Evolutionary conservation across 1,284 basidiomycete genomes (phyloP).

Genomic region (Irpex sp.): DNA sequence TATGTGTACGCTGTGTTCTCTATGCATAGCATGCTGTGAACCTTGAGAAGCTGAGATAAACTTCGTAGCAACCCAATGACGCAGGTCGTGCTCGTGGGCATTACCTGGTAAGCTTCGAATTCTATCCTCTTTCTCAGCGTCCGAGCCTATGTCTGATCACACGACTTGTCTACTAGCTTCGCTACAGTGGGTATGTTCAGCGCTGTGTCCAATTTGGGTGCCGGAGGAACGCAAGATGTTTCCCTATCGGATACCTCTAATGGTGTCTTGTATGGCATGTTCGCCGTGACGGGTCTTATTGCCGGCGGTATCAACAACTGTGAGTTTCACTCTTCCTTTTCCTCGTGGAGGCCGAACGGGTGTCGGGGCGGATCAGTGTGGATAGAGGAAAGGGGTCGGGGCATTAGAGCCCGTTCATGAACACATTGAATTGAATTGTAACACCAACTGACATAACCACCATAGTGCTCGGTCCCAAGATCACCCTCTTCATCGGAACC

Average conservation of each 20-base stretch:
- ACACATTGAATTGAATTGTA: too few species aligned
- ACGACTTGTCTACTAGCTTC: conserved; percentile 22
- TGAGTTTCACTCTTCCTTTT: conserved; percentile 18
- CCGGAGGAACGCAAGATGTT: conserved; percentile 39
- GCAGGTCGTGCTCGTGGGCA: conserved; percentile 38
- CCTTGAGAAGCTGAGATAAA: neutral
- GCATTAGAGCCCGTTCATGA: neutral
- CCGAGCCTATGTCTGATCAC: conserved; percentile 2
- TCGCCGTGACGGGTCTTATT: conserved; percentile 41
- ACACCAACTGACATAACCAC: neutral
- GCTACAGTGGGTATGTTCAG: conserved; percentile 47
- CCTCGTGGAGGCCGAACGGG: neutral
- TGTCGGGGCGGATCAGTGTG: neutral
- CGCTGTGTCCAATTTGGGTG: conserved; percentile 41
- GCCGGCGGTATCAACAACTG: conserved; percentile 43
- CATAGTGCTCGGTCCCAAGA: conserved; percentile 37
- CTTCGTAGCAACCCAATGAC: conserved; percentile 30
- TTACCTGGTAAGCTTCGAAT: conserved; percentile 31
- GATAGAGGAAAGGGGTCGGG: too few species aligned
- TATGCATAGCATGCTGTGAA: neutral
- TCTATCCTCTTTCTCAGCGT: conserved; percentile 2
- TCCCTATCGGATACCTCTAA: conserved; percentile 36
- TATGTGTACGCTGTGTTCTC: conserved; percentile 23
- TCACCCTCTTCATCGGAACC: conserved; percentile 44
- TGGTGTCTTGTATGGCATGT: conserved; percentile 40